These are phyloP conservation scores for Debaryomyces fabryi DNA, from an alignment of 1,139 yeast species.

Conservation along the genomic window DNA sequence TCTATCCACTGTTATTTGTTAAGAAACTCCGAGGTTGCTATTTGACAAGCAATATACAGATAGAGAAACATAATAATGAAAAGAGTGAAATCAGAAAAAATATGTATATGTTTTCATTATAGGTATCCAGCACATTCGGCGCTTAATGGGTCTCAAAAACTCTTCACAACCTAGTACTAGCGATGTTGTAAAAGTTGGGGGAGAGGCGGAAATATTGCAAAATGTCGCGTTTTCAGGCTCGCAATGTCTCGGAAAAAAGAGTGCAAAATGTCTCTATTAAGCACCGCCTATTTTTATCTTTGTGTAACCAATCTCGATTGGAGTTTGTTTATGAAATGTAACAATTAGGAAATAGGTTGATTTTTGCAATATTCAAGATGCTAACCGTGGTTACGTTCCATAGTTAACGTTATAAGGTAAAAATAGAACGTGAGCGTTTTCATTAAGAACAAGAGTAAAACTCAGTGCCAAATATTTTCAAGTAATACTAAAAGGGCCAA, in stretches of 20 bases:
- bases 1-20: too few species aligned
- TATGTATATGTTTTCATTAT: too few species aligned
- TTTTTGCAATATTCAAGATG: neutral
- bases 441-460: neutral
- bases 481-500: neutral
- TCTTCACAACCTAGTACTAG: too few species aligned
- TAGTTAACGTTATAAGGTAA: neutral
- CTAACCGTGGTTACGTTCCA: neutral
- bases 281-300: constrained; percentile 5
- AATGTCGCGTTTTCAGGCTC: neutral
- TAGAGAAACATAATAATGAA: too few species aligned
- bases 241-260: neutral
- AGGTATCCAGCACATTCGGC: too few species aligned
- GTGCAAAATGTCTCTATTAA: neutral
- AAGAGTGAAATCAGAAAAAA: too few species aligned
- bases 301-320: neutral
- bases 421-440: neutral
- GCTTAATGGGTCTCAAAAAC: too few species aligned
- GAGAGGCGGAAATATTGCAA: too few species aligned
- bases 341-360: constrained; percentile 10
- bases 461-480: neutral
- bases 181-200: too few species aligned
- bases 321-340: constrained; percentile 9
- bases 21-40: too few species aligned
- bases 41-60: too few species aligned